Evolutionary conservation across 331 rosid species (phyloP).

Genomic region (Pyracantha coccinea): DNA sequence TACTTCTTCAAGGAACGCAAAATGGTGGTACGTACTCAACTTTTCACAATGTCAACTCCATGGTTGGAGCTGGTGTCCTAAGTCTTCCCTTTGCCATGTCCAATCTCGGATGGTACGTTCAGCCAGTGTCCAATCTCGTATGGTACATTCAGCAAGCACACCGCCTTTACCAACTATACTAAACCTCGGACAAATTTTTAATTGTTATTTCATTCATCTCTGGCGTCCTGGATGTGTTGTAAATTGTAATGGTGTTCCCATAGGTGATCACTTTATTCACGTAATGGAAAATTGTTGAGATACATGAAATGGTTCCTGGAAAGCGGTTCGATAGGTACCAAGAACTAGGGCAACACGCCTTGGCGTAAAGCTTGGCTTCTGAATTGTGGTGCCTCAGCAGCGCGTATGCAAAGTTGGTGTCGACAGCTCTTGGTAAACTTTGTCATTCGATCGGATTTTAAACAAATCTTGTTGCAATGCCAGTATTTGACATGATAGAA

Average conservation of each 20-base stretch:
- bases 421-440: not conserved
- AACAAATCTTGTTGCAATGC: slow-evolving; percentile 31
- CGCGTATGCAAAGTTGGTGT: slow-evolving; percentile 46
- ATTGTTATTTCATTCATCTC: not conserved
- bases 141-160: too few relatives aligned
- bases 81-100: slow-evolving; percentile 65
- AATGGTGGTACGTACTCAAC: slow-evolving; percentile 30
- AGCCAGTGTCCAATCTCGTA: too few relatives aligned
- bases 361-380: slow-evolving; percentile 71
- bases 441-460: not conserved
- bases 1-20: too few relatives aligned
- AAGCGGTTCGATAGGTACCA: slow-evolving; percentile 66
- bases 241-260: slow-evolving; percentile 32
- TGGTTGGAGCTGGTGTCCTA: slow-evolving; percentile 88
- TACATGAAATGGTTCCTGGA: slow-evolving; percentile 81
- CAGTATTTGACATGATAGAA: slow-evolving; percentile 81
- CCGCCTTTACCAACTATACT: too few relatives aligned
- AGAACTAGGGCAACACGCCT: slow-evolving; percentile 67
- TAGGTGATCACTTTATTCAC: slow-evolving; percentile 68
- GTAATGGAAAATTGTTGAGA: slow-evolving; percentile 71
- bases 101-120: slow-evolving; percentile 57
- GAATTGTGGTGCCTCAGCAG: slow-evolving; percentile 75
- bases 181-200: too few relatives aligned
- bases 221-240: slow-evolving; percentile 59
- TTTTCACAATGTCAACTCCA: slow-evolving; percentile 82